Conservation (phyloP, 2,329 filamentous ascomycete species). For the Ophiognomonia clavigignenti-juglandacearum region DNA sequence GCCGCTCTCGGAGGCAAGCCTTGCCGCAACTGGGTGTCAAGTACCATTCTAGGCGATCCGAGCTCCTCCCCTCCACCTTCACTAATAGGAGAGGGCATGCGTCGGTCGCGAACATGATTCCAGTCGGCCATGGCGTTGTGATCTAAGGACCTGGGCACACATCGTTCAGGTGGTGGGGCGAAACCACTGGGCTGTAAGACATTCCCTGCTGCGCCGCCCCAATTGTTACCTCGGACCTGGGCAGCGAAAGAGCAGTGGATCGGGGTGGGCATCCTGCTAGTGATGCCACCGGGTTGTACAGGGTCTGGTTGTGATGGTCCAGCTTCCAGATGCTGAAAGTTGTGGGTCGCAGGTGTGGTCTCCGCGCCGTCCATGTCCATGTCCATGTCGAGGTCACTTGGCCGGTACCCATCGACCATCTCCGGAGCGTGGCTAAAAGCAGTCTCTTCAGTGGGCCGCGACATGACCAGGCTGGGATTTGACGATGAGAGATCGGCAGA, state of each 20-base stretch:
- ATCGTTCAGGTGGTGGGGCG: constrained; percentile 36
- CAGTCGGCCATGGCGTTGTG: constrained; percentile 37
- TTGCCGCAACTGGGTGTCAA: constrained; percentile 31
- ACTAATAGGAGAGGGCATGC: constrained; percentile 56
- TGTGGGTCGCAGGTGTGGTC: constrained; percentile 16
- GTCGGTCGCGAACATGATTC: constrained; percentile 47
- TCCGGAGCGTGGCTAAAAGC: constrained; percentile 15
- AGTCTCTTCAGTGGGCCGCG: constrained; percentile 10
- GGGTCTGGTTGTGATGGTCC: constrained; percentile 28
- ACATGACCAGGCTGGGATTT: constrained; percentile 18
- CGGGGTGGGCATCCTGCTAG: constrained; percentile 52
- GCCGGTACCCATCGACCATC: constrained; percentile 26
- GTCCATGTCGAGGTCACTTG: constrained; percentile 36
- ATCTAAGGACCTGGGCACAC: constrained; percentile 44
- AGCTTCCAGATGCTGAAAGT: constrained; percentile 23
- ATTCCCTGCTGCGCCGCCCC: constrained; percentile 33
- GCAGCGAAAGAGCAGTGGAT: constrained; percentile 55
- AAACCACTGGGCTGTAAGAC: constrained; percentile 28
- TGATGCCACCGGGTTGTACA: constrained; percentile 25
- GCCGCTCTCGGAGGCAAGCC: constrained; percentile 30
- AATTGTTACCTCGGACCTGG: constrained; percentile 49
- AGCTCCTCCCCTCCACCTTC: constrained; percentile 45
- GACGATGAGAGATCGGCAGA: constrained; percentile 27
- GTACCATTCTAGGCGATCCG: constrained; percentile 34
- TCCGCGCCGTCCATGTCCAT: constrained; percentile 41